Base-by-base conservation (phyloP, 768 basidiomycete species). In the Butyriboletus loyo region DNA sequence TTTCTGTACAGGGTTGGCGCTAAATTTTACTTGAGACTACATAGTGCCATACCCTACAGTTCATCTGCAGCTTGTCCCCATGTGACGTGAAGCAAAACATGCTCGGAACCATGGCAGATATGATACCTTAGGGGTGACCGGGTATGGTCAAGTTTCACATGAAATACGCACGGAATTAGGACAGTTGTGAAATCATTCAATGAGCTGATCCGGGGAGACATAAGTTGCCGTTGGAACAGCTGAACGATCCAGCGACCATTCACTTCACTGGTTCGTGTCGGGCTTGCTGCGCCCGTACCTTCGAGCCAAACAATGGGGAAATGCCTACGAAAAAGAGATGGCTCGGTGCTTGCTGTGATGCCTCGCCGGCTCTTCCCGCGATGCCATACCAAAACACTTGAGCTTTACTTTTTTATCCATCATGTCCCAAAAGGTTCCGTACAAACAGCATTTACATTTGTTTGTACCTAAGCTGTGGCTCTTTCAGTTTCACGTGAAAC, bases 301-400 rank as follows among this genome's bases (percentile, higher is more conserved):
- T 11, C 32, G 17, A 1, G 69, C 78, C 5, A 83, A 83, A 56
- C 80, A 79, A 1, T 82, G 81, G 80, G 78, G 73, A 9, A 75
- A 82, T 55, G 79, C 81, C 0, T 80, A 71, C 53, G 60, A 64
- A 15, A 55, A 58, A 7, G 75, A 75, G n/a, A n/a, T n/a, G n/a
- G n/a, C n/a, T n/a, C n/a, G n/a, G n/a, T n/a, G n/a, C n/a, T n/a
- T n/a, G n/a, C n/a, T n/a, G n/a, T n/a, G n/a, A n/a, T n/a, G n/a
- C n/a, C n/a, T n/a, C n/a, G n/a, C n/a, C n/a, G n/a, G n/a, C n/a
- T n/a, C n/a, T n/a, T n/a, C n/a, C n/a, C n/a, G n/a, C n/a, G n/a
- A n/a, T n/a, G n/a, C n/a, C n/a, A n/a, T n/a, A n/a, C n/a, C n/a
- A n/a, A n/a, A n/a, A n/a, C n/a, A n/a, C n/a, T n/a, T n/a, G n/a